These are phyloP conservation scores for Dunaliella primolecta DNA, from an alignment of 139 green algal species.

Conservation along the genomic window DNA sequence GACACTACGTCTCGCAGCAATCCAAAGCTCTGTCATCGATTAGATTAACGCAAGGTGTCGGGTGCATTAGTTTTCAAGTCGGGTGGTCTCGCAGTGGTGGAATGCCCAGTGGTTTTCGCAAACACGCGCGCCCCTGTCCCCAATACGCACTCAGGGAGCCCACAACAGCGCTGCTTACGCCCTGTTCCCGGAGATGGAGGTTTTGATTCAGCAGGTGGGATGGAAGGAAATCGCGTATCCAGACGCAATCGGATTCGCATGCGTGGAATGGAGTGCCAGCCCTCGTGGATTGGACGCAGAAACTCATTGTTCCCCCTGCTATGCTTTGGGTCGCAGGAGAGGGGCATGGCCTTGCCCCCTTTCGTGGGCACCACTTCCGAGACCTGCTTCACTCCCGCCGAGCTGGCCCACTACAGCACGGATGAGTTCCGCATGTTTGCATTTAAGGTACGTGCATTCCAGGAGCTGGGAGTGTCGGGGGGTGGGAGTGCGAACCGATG, in stretches of 20 bases:
- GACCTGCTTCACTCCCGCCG: background rate
- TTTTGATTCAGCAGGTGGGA: background rate
- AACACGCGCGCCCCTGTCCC: background rate
- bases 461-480: no score
- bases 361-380: background rate
- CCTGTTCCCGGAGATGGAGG: background rate
- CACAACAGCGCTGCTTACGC: no score
- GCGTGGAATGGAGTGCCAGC: background rate
- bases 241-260: background rate
- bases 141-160: background rate
- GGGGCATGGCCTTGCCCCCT: background rate
- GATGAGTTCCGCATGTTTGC: constrained; percentile 83
- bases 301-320: background rate
- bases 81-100: no score
- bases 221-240: background rate
- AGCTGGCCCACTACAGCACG: constrained; percentile 59
- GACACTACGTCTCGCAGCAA: background rate
- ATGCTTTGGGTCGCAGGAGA: background rate
- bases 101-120: no score
- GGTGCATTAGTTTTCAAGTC: no score
- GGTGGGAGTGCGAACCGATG: no score
- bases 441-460: constrained; percentile 75
- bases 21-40: background rate
- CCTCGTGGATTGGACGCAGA: background rate
- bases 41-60: no score